Base-by-base conservation (phyloP, 495 filamentous ascomycete genomes). In the Penicillium samsonianum region DNA sequence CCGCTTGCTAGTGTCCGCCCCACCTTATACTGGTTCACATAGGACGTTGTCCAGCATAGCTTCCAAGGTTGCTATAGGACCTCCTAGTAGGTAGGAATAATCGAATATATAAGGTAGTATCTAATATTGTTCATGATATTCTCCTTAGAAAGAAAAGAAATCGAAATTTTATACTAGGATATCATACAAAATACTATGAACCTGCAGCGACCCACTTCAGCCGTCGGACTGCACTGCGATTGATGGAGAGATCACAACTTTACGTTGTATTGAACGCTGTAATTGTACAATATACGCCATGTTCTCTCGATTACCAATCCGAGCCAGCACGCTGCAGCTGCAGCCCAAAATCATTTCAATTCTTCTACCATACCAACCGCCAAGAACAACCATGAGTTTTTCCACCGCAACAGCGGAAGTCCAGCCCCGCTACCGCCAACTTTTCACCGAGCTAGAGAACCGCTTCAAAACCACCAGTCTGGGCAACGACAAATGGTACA, bases 401-500 rank as follows among this genome's bases (percentile, higher is more conserved):
- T 53, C 61, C 23, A 35, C 55, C 41, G 31, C 50, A 52, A 52
- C 61, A 37, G 19, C 66, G 31, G 50, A 59, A 52, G 49, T 73
- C 16, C 52, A 71, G 16, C 71, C 73, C 64, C 62, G 59, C 63
- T 73, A 65, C 63, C 37, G 53, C 31, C 23, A 65, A 40, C 70
- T 87, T 33, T 83, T 87, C 73, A 59, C 77, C 42, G 65, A 68
- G 30, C 68, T 85, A 4, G 79, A 85, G 63, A 55, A 77, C 50
- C 74, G 74, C 50, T 84, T 85, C 62, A 74, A 78, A 28, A 63
- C 70, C 1, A 74, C 75, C 25, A 71, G 63, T 17, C 64, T 83
- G 14, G 79, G 80, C 26, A 59, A 59, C 26, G 80, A 83, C 38
- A 79, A 79, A 71, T 87, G 84, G 83, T 81, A 83, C 53, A 74